A percentile compares a stretch with the other conserved stretches of the same genome.
Evolutionary conservation across 2,329 filamentous ascomycete species (phyloP).

Genomic region (Ophiostoma quercus): DNA sequence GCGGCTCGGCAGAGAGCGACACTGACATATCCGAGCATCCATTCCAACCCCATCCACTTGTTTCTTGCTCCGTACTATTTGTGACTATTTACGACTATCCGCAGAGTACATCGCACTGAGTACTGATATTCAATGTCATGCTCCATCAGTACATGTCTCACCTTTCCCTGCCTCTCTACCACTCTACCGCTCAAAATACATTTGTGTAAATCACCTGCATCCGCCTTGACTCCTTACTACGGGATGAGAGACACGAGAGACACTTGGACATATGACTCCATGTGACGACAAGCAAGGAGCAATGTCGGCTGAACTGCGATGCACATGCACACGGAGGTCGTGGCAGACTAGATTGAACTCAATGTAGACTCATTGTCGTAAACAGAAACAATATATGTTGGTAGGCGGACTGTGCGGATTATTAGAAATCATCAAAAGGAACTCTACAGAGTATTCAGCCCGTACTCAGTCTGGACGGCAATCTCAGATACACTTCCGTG

Average conservation of each 20-base stretch:
- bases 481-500: neutral
- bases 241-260: neutral
- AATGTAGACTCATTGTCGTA: neutral
- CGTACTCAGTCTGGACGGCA: neutral
- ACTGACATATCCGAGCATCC: neutral
- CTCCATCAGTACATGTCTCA: neutral
- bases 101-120: too few species aligned
- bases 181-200: too few species aligned
- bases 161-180: neutral
- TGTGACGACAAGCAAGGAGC: neutral
- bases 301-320: constrained; percentile 10
- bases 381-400: neutral
- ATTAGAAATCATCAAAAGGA: neutral
- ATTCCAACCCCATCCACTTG: neutral
- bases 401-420: neutral
- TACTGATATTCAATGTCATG: neutral
- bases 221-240: neutral
- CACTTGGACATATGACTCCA: neutral
- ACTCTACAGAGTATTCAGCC: neutral
- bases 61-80: neutral
- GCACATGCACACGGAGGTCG: constrained; percentile 1
- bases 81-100: too few species aligned
- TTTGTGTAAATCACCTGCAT: neutral
- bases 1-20: neutral
- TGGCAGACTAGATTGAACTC: neutral